A percentile compares a stretch with the other conserved stretches of the same genome.
phyloP scores from a whole-genome alignment of 805 yeast species.

The Pichia paraexigua region DNA sequence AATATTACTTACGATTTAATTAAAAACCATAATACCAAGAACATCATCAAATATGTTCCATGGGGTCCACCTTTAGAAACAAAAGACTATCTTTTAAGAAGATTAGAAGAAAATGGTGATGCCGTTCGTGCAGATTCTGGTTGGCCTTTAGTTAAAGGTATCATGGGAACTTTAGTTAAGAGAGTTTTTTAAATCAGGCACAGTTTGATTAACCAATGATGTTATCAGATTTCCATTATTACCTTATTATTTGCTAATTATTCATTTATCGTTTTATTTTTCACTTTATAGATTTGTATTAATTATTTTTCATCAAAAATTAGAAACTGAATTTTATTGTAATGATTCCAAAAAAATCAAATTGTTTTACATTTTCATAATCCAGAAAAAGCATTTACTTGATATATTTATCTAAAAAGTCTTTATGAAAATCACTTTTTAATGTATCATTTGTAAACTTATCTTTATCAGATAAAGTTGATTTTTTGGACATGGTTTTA shows the following conservation, averaged over 20 bases:
- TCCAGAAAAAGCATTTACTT: constrained; percentile 15
- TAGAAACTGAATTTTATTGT: neutral
- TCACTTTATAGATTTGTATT: neutral
- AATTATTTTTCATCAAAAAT: neutral
- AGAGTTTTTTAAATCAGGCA: constrained; percentile 20
- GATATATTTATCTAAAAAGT: constrained; percentile 34
- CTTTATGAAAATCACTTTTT: constrained; percentile 33
- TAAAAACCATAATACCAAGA: constrained; percentile 52
- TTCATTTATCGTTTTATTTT: neutral
- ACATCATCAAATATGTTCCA: constrained; percentile 88
- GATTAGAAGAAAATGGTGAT: constrained; percentile 94
- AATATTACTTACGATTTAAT: constrained; percentile 72
- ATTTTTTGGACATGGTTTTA: constrained; percentile 1
- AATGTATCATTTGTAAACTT: constrained; percentile 26
- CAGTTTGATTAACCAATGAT: too few species aligned
- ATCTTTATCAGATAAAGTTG: constrained; percentile 8
- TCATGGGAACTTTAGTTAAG: constrained; percentile 29
- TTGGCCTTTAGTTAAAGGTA: constrained; percentile 59
- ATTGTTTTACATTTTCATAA: too few species aligned
- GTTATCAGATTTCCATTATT: neutral
- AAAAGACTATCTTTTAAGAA: constrained; percentile 77
- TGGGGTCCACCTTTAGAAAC: constrained; percentile 98
- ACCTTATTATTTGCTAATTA: neutral
- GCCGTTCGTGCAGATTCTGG: constrained; percentile 83
- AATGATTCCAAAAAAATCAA: neutral